phyloP scores from a whole-genome alignment of 2,329 filamentous ascomycete species.

The Rutstroemia sp. region DNA sequence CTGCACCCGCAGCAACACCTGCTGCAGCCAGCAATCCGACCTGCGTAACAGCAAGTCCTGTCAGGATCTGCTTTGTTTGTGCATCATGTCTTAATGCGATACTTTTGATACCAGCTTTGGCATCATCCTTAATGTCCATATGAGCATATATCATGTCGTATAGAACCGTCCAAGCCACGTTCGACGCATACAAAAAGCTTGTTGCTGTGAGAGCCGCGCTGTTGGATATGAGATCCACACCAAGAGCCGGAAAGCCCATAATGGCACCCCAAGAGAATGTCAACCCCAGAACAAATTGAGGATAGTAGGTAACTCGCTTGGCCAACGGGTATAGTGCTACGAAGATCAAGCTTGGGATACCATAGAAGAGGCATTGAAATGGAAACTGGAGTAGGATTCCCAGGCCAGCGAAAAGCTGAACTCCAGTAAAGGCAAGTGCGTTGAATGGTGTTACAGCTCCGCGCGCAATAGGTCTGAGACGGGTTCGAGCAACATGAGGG shows the following conservation, averaged over 20 bases:
- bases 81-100: slow-evolving; percentile 74
- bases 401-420: slow-evolving; percentile 66
- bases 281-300: slow-evolving; percentile 73
- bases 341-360: slow-evolving; percentile 64
- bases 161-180: slow-evolving; percentile 77
- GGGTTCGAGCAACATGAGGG: slow-evolving; percentile 68
- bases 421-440: slow-evolving; percentile 68
- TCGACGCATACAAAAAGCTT: slow-evolving; percentile 65
- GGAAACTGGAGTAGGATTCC: slow-evolving; percentile 73
- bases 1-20: slow-evolving; percentile 59
- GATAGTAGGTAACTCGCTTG: slow-evolving; percentile 82
- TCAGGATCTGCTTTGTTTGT: slow-evolving; percentile 69
- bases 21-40: slow-evolving; percentile 62
- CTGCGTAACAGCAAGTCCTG: slow-evolving; percentile 62
- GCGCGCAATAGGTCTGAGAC: slow-evolving; percentile 72
- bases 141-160: slow-evolving; percentile 95
- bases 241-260: slow-evolving; percentile 80
- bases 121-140: slow-evolving; percentile 83
- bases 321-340: slow-evolving; percentile 74
- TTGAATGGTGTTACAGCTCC: slow-evolving; percentile 65
- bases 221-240: slow-evolving; percentile 64
- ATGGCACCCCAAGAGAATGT: slow-evolving; percentile 88
- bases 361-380: slow-evolving; percentile 66
- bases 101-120: slow-evolving; percentile 80
- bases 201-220: slow-evolving; percentile 57